A percentile compares a stretch with the other conserved stretches of the same genome.
phyloP scores from a whole-genome alignment of 208 protist species.

The Sergeia podlipaevii region DNA sequence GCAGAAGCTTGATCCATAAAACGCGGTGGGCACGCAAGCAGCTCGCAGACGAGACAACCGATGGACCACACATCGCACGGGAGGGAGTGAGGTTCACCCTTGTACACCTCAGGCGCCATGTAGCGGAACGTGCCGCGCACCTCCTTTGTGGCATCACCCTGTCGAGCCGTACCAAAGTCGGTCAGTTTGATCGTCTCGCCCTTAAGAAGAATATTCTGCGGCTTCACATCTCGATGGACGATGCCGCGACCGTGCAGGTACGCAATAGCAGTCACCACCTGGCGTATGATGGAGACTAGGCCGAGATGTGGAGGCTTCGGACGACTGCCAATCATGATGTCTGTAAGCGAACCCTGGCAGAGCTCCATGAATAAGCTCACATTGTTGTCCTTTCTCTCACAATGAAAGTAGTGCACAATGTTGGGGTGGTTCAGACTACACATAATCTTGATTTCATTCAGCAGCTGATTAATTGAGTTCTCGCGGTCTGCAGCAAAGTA shows the following conservation, averaged over 20 bases:
- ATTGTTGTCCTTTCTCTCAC: slow-evolving; percentile 81
- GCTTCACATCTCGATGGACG: slow-evolving; percentile 98
- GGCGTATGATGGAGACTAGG: slow-evolving; percentile 84
- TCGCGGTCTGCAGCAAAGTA: slow-evolving; percentile 73
- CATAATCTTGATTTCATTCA: slow-evolving; percentile 92
- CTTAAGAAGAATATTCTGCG: slow-evolving; percentile 95
- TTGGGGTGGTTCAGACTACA: slow-evolving; percentile 90
- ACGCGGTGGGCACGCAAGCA: slow-evolving; percentile 67
- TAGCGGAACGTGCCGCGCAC: slow-evolving; percentile 90
- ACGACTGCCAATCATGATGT: slow-evolving; percentile 59
- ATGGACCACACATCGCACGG: slow-evolving; percentile 91
- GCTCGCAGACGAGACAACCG: slow-evolving; percentile 87
- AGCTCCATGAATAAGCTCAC: slow-evolving; percentile 92
- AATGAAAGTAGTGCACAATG: slow-evolving; percentile 92
- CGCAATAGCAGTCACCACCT: slow-evolving; percentile 94
- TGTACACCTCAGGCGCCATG: slow-evolving; percentile 92
- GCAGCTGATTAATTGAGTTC: slow-evolving; percentile 70
- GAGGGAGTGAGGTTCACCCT: slow-evolving; percentile 73
- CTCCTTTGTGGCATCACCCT: slow-evolving; percentile 63
- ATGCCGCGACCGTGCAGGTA: slow-evolving; percentile 97
- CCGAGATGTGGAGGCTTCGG: slow-evolving; percentile 56
- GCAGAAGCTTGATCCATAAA: slow-evolving; percentile 77
- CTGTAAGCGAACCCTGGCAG: slow-evolving; percentile 79
- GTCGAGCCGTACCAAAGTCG: slow-evolving; percentile 95
- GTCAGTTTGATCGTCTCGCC: slow-evolving; percentile 94